Conservation (phyloP, 192 early-diverging fungal genomes). For the Podila verticillata region DNA sequence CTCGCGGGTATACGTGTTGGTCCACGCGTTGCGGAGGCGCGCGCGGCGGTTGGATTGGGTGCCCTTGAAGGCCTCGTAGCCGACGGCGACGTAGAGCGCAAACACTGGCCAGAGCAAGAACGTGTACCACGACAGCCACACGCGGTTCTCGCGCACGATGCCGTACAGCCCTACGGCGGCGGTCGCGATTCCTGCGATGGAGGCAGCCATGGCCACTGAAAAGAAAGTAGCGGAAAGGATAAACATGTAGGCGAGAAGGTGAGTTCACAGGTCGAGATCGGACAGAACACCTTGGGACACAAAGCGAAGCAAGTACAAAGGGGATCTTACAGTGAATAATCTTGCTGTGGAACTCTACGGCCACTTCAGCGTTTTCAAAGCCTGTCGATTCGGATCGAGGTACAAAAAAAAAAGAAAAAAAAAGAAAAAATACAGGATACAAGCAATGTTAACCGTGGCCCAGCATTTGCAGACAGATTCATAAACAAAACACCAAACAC, state of each 20-base stretch:
- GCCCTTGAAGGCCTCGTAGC: conserved; percentile 48
- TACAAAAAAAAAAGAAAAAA: not conserved
- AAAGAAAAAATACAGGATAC: not conserved
- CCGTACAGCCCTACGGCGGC: conserved; percentile 39
- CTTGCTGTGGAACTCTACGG: conserved; percentile 39
- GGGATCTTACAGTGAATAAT: conserved; percentile 23
- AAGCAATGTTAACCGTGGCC: too few relatives aligned
- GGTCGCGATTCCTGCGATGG: conserved; percentile 11
- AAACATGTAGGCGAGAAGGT: not conserved
- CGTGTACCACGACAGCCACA: conserved; percentile 29
- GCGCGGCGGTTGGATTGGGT: conserved; percentile 34
- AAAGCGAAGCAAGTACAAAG: too few relatives aligned
- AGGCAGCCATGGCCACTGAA: conserved; percentile 36
- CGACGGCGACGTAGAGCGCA: conserved; percentile 36
- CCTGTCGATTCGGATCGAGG: conserved; percentile 11
- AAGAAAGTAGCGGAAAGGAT: conserved; percentile 5
- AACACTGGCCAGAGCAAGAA: conserved; percentile 52
- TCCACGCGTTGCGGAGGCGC: conserved; percentile 49
- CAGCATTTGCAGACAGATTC: too few relatives aligned
- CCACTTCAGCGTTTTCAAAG: conserved; percentile 18
- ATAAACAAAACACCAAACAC: not conserved
- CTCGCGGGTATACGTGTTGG: conserved; percentile 14
- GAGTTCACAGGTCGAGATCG: not conserved
- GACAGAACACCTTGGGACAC: too few relatives aligned
- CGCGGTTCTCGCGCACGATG: conserved; percentile 35